Evolutionary conservation across 176 grass and related monocot species (phyloP), one percentile per base, ranked within the genome.

Genomic region (Guadua angustifolia): DNA sequence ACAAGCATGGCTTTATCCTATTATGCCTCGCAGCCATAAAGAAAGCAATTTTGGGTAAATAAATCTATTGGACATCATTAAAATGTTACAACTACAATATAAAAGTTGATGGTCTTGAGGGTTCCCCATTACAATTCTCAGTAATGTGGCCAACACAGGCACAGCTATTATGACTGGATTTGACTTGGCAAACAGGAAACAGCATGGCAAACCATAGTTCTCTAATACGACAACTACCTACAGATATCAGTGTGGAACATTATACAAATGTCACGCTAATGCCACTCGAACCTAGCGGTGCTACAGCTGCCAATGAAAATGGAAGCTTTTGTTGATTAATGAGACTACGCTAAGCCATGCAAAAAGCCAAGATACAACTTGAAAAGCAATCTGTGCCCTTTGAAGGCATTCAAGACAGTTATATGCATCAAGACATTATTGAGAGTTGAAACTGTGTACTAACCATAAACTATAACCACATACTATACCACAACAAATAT

Each of bases 361-460:
- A 78, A 49, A 64, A 65, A 17, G 13, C 24, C 13, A 65, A 66
- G 24, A n/a, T 21, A 66, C 60, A 79, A 19, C 60, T 66, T 79
- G 8, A 46, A 19, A 73, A 73, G 29, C 2, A 73, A 53, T 16
- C 11, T 56, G 46, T 80, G n/a, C 14, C 9, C 12, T 66, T 32
- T 50, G 42, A 49, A 67, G 36, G 22, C 42, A 81, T 39, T 32
- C 12, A 21, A 70, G 22, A 55, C 66, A 85, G 42, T 38, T 16
- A 71, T 15, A 60, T 62, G 32, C 35, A 67, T 57, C 5, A 76
- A 10, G 52, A 42, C 51, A 40, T 11, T 4, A 69, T 35, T 70
- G 8, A 64, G 16, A 47, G 39, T 9, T 19, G 9, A 51, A 69
- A n/a, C 29, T 7, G 2, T 21, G 33, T 43, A 73, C 47, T 33